These are phyloP conservation scores for Bromus sterilis DNA, from an alignment of 176 grass and related monocot species.

Conservation along the genomic window DNA sequence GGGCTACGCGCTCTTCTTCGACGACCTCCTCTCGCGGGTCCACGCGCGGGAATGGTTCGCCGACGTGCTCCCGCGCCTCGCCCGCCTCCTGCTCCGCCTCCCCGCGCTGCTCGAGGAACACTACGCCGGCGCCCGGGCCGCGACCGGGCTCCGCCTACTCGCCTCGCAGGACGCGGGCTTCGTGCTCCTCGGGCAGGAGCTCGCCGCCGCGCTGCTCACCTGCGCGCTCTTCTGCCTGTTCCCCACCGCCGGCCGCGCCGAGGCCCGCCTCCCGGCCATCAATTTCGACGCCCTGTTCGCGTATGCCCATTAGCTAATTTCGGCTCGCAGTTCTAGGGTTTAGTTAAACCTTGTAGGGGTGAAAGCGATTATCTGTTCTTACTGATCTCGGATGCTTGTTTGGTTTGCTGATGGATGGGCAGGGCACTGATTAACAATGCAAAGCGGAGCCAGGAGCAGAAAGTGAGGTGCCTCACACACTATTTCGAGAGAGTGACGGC, in stretches of 20 bases:
- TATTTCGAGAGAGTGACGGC: conserved; percentile 85
- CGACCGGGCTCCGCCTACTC: conserved; percentile 53
- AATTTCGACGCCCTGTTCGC: conserved; percentile 75
- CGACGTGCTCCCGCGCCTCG: conserved; percentile 54
- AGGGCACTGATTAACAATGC: conserved; percentile 39
- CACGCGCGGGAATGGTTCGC: conserved; percentile 72
- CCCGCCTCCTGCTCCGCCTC: conserved; percentile 57
- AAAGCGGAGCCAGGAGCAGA: conserved; percentile 67
- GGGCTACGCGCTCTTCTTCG: conserved; percentile 75
- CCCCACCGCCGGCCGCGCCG: conserved; percentile 49
- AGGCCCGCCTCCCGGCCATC: conserved; percentile 48
- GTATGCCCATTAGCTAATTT: conserved; percentile 31
- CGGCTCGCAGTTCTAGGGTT: neutral
- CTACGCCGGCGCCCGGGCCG: conserved; percentile 38
- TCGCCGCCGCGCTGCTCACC: conserved; percentile 65
- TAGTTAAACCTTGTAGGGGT: neutral
- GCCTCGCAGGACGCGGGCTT: conserved; percentile 41
- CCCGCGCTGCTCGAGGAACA: conserved; percentile 68
- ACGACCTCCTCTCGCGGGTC: conserved; percentile 49
- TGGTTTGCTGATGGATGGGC: neutral
- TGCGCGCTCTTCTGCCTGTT: conserved; percentile 90
- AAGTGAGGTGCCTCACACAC: conserved; percentile 73
- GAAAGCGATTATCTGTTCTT: neutral
- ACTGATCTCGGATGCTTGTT: neutral
- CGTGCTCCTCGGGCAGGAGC: conserved; percentile 66